Conservation (phyloP, 148 eudicot species). For the Pharnaceum exiguum region DNA sequence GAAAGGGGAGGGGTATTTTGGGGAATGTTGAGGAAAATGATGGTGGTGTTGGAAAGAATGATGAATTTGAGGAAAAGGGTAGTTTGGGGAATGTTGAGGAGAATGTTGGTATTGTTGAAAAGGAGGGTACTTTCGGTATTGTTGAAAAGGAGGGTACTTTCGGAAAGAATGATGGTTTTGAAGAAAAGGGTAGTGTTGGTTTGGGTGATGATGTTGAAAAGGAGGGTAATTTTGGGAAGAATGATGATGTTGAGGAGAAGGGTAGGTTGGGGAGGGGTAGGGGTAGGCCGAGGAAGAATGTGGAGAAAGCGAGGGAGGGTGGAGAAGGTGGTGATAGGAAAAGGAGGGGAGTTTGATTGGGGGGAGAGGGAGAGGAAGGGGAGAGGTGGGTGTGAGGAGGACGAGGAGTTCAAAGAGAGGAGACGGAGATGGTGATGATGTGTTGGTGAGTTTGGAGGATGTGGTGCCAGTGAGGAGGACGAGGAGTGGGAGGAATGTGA, state of each 20-base stretch:
- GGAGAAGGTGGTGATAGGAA: neutral
- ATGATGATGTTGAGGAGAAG: conserved; percentile 9
- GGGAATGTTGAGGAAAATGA: too few species aligned
- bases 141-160: too few species aligned
- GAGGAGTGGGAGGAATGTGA: conserved; percentile 27
- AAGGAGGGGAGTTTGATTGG: neutral
- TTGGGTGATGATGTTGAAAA: conserved; percentile 12
- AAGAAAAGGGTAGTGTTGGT: conserved; percentile 5
- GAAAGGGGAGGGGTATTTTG: too few species aligned
- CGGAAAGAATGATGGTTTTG: too few species aligned
- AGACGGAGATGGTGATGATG: conserved; percentile 7
- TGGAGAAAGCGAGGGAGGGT: conserved; percentile 13
- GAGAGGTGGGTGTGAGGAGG: conserved; percentile 12
- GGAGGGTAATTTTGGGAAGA: conserved; percentile 18
- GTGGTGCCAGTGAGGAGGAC: conserved; percentile 27
- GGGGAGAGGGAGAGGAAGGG: neutral
- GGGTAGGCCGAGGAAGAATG: conserved; percentile 8
- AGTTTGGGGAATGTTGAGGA: too few species aligned
- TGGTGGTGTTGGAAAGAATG: too few species aligned
- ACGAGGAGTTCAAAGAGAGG: conserved; percentile 21
- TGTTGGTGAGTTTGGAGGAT: neutral
- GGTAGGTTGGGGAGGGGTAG: conserved; percentile 1
- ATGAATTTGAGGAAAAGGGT: too few species aligned
- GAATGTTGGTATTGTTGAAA: too few species aligned
- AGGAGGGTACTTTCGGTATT: too few species aligned